phyloP scores from a whole-genome alignment of 768 basidiomycete genomes.

The Stropharia rugosoannulata region DNA sequence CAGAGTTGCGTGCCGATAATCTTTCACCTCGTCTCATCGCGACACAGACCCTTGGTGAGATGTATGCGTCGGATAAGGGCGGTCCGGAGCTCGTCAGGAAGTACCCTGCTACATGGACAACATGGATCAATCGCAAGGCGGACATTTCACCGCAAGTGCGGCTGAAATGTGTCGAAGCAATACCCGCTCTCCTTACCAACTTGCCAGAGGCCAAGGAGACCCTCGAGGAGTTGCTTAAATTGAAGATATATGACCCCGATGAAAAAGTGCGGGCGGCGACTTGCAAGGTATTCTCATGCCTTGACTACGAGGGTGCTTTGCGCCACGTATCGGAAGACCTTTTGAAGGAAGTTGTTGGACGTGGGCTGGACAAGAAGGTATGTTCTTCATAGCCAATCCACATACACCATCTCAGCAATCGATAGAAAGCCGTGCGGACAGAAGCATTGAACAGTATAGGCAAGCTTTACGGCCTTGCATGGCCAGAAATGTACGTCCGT shows the following conservation, averaged over 20 bases:
- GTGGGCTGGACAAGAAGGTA: slow-evolving; percentile 88
- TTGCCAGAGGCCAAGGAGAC: slow-evolving; percentile 65
- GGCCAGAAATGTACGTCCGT: slow-evolving; percentile 81
- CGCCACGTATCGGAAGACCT: slow-evolving; percentile 73
- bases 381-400: slow-evolving; percentile 6
- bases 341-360: slow-evolving; percentile 62
- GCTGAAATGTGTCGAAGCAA: slow-evolving; percentile 74
- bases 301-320: slow-evolving; percentile 89
- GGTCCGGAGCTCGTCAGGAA: slow-evolving; percentile 74
- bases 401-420: slow-evolving; percentile 1
- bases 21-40: slow-evolving; percentile 70
- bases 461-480: slow-evolving; percentile 78
- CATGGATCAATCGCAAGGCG: slow-evolving; percentile 77
- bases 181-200: slow-evolving; percentile 57
- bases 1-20: slow-evolving; percentile 81
- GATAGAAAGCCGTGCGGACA: slow-evolving; percentile 55
- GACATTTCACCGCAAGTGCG: slow-evolving; percentile 76
- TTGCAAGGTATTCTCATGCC: slow-evolving; percentile 75
- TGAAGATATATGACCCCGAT: slow-evolving; percentile 83
- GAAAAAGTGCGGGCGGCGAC: slow-evolving; percentile 87
- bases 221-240: slow-evolving; percentile 66
- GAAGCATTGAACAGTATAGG: slow-evolving; percentile 81
- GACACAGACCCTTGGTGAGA: slow-evolving; percentile 85
- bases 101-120: slow-evolving; percentile 82
- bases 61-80: slow-evolving; percentile 75